Base-by-base conservation (phyloP, 2,329 filamentous ascomycete species). In the Paraphoma chrysanthemicola region DNA sequence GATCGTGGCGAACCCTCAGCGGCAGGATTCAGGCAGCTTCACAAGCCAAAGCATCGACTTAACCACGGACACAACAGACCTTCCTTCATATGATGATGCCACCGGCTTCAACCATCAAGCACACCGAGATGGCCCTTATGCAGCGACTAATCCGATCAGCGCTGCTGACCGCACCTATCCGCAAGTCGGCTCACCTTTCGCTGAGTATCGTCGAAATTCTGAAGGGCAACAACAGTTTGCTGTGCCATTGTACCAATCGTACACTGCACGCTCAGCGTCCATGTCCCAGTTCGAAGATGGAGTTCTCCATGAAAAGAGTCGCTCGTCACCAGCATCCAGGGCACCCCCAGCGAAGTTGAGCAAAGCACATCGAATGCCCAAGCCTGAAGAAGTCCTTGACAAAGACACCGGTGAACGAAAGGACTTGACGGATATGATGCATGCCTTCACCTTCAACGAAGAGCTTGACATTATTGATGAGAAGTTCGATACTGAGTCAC, bases 341-440 rank as follows among this genome's bases (percentile, higher is more conserved):
- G 41, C 62, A 29, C 55, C 54, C 7, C 59, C 64, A 23, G 55
- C 62, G 14, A 70, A 62, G 42, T 36, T 70, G 31, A 70, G 58
- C 55, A 70, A 70, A 46, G 58, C 62, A 44, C 66, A 64, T 51
- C 60, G 62, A 18, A 60, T 61, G 12, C 57, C 64, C 11, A 51
- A 56, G 12, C 60, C 54, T 43, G 66, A 68, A 45, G 67, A 70
- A 16, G 45, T 68, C 28, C 65, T 73, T 18, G 70, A 73, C 23
- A 71, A 71, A 48, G 67, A 73, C 31, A 73, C 70, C 3, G 70
- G 70, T 44, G 70, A 73, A 55, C 60, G 69, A 29, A 70, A 71
- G 46, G 70, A 73, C 16, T 39, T 73, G 14, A 73, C 70, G 14
- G 70, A 73, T 14, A 73, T 73, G 70, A 70, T 73, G 67, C 70